A percentile compares a stretch with the other conserved stretches of the same genome.
Conservation (phyloP, 441 rosid genomes). For the Geranium incanum region DNA sequence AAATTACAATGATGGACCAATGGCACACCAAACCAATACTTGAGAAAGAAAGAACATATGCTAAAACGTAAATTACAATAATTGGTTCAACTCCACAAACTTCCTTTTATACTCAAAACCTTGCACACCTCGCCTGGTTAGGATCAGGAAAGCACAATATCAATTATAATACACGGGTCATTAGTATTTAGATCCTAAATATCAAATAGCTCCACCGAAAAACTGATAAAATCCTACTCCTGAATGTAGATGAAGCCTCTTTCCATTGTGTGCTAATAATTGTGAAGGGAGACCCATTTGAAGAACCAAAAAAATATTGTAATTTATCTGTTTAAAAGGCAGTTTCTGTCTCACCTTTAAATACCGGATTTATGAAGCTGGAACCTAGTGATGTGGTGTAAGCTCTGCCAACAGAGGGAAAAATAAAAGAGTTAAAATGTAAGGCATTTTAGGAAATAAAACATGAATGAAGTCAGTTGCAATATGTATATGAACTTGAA, state of each 20-base stretch:
- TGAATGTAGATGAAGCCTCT: background rate
- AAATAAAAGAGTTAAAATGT: constrained; percentile 11
- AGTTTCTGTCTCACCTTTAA: constrained; percentile 35
- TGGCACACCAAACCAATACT: background rate
- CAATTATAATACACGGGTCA: background rate
- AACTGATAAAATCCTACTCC: too few species aligned
- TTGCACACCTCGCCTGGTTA: background rate
- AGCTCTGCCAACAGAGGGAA: constrained; percentile 49
- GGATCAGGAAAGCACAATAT: background rate
- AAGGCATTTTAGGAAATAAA: background rate
- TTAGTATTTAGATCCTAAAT: background rate
- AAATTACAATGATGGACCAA: background rate
- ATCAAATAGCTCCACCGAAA: background rate
- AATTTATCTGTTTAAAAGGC: background rate
- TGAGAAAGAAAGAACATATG: background rate
- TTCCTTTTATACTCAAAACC: background rate
- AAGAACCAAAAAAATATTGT: background rate
- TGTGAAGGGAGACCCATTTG: background rate
- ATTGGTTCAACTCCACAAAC: background rate
- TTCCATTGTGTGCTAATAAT: background rate
- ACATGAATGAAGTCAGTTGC: background rate
- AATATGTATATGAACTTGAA: background rate
- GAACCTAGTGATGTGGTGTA: constrained; percentile 58
- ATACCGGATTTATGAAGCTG: constrained; percentile 21
- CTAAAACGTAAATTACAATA: background rate